Evolutionary conservation across 768 basidiomycete genomes (phyloP), one percentile per base, ranked within the genome.

Genomic region (Trametes villosa): DNA sequence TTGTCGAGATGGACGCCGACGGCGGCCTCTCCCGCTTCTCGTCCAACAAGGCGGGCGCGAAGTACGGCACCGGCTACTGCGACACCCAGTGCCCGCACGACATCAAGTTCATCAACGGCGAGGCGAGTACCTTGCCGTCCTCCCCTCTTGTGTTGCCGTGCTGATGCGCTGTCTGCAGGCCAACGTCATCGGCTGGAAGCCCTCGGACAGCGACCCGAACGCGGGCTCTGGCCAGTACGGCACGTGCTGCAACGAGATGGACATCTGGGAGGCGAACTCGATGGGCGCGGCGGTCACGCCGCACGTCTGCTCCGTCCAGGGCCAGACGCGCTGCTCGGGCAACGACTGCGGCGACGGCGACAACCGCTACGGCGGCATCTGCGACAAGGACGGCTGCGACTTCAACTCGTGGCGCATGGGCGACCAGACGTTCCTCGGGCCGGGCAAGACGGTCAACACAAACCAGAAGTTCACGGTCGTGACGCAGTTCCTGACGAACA

Each of bases 331-430:
- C 57, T 85, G 83, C 78, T 61, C 65, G 18, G 80, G 80, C 34
- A 72, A 67, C 53, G 70, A 74, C 33, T 82, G 81, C 61, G 65
- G 57, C 30, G 53, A 57, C 24, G 61, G 57, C 52, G 48, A 63
- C 65, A 67, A 74, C 70, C 72, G 81, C 57, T 76, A 78, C 69
- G 70, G 65, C 60, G 78, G 78, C 49, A 68, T 80, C 36, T 85
- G 83, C 71, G 83, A 85, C 72, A 75, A 76, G 62, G 81, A 81
- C 59, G 83, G n/a, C n/a, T n/a, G n/a, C n/a, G n/a, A n/a, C n/a
- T n/a, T n/a, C n/a, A n/a, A n/a, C n/a, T n/a, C n/a, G 83, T 85
- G 68, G 78, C 82, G 83, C 67, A 76, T 81, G 79, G 82, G 83
- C 33, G 67, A 75, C 71, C 69, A 61, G 55, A 60, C 68, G 57